phyloP scores from a whole-genome alignment of 2,329 filamentous ascomycete genomes.

The Exophiala xenobiotica region DNA sequence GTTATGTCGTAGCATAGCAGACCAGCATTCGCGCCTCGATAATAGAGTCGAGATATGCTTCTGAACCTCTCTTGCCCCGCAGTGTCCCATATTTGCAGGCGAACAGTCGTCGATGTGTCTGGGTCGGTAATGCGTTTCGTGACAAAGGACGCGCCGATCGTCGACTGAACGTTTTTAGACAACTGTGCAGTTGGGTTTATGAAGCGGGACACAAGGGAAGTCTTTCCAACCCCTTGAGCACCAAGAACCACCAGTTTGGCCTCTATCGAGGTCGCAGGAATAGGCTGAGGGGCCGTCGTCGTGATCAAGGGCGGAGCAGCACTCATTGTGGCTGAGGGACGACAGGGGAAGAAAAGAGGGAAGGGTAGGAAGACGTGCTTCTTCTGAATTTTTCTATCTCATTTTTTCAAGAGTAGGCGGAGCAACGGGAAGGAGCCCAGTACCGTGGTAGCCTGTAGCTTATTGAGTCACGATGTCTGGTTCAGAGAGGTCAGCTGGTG shows the following conservation, averaged over 20 bases:
- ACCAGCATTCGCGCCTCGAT: constrained; percentile 89
- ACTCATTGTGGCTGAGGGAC: constrained; percentile 12
- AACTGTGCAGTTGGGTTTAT: constrained; percentile 47
- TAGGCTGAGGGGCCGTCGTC: constrained; percentile 15
- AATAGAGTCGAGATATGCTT: constrained; percentile 92
- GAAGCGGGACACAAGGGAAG: constrained; percentile 52
- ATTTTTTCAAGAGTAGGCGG: constrained; percentile 6
- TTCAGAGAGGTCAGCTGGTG: constrained; percentile 4
- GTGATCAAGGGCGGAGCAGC: constrained; percentile 14
- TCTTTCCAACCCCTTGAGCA: constrained; percentile 54
- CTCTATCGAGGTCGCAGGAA: constrained; percentile 35
- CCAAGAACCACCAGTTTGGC: constrained; percentile 55
- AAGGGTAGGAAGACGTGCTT: not conserved
- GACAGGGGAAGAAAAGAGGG: constrained; percentile 6
- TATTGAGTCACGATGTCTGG: not conserved
- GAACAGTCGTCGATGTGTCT: constrained; percentile 80
- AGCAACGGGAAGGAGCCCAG: constrained; percentile 1
- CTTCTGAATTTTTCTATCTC: constrained; percentile 8
- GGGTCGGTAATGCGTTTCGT: constrained; percentile 78
- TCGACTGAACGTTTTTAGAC: constrained; percentile 49
- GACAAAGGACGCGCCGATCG: constrained; percentile 77
- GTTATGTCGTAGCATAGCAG: constrained; percentile 95
- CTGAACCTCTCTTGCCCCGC: constrained; percentile 94
- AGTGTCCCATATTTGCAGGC: constrained; percentile 96
- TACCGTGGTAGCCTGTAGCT: not conserved